Base-by-base conservation (phyloP, 805 yeast genomes). In the Barnettozyma sp. region DNA sequence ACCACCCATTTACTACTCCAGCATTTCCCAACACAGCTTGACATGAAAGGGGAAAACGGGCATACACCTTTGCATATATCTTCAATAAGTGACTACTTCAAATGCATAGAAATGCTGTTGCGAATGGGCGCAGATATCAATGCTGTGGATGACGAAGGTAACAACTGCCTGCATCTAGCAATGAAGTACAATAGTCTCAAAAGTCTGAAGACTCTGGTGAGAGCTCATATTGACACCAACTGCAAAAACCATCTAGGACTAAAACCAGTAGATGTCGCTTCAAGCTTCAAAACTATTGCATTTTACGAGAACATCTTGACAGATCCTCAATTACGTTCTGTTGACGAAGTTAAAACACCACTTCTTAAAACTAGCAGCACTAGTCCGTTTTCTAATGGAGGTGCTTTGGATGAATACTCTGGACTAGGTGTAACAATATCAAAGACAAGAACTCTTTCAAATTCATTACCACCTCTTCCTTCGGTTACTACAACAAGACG, bases 91-190 rank as follows among this genome's bases (percentile, higher is more conserved):
- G 83, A 84, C 35, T 73, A 68, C 52, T 69, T 69, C 39, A 79
- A 76, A 24, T 79, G 88, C 44, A 64, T 81, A 30, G 73, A 70
- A 42, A 58, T 83, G 27, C 59, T 86, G 15, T 59, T 85, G 4
- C 81, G 81, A 24, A 72, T 80, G 38, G 92, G 88, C 7, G 94
- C 94, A 3, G 81, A 84, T 48, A 66, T 86, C 30, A 78, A 82
- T 46, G 55, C 76, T 5, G 78, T 75, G 36, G 95, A 92, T 53
- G 61, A 65, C 8, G 71, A 72, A 12, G 94, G 92, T 1, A 83
- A 86, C 51, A 78, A 94, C 3, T 85, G 95, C 0, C 60, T 90
- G 27, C 97, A 90, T 58, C 64, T 82, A 35, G 94, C 96, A 0
- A 70, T 84, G 45, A 79, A 81, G 37, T 73, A 68, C 47, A 90